Base-by-base conservation (phyloP, 768 basidiomycete species). In the Dacryopinax primogenitus region DNA sequence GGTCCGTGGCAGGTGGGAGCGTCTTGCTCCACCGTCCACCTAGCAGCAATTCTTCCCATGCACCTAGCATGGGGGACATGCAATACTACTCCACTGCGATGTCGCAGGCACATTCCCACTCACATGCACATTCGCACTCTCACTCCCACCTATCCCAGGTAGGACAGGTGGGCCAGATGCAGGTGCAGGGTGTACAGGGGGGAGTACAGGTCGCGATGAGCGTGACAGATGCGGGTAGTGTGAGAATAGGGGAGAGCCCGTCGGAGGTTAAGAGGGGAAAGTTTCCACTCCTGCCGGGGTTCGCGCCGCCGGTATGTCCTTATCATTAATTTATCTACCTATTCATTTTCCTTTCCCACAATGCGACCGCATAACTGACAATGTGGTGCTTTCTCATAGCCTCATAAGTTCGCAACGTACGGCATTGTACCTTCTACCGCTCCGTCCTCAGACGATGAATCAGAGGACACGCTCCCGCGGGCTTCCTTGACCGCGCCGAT, bases 221-320 rank as follows among this genome's bases (percentile, higher is more conserved):
- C 33, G 34, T 36, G 4, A 63, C 62, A 12, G 33, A 36, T 28
- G 37, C 15, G 21, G 33, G 23, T 11, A 12, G 11, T 28, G 33
- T 63, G 34, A 21, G 62, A 4, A 11, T 63, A 30, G n/a, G n/a
- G n/a, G 26, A 23, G 26, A n/a, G 21, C 32, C 41, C 66, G 33
- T 21, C 63, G 45, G 71, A 74, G 70, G 70, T 65, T 70, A 74
- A 58, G 73, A 73, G 79, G 58, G 71, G 65, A 33, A 70, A 78
- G 37, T 95, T 94, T 70, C 93, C 93, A 13, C 87, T 90, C 23
- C 79, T 94, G 23, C 92, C 93, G 37, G 92, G 92, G 2, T 95
- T 94, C 73, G 88, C 91, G 30, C 89, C 93, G 11, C 92, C 91
- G 64, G 89, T 92, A 74, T 67, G 71, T 69, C n/a, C 6, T 23